These are phyloP conservation scores for Neolecta irregularis DNA, from an alignment of 1,139 yeast species.

Conservation along the genomic window DNA sequence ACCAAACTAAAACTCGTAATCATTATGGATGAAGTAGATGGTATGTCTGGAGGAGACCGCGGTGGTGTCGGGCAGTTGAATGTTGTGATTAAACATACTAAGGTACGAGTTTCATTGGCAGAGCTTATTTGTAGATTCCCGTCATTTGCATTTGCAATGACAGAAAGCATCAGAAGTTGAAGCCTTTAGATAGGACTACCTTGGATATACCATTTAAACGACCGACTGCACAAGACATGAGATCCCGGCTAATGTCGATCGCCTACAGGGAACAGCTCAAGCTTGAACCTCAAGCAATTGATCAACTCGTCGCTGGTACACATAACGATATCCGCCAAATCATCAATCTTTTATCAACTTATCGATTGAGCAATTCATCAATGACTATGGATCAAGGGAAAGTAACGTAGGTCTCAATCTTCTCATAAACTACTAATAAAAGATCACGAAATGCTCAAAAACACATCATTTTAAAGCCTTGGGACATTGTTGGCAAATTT, in stretches of 20 bases:
- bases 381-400: slow-evolving; percentile 39
- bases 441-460: slow-evolving; percentile 70
- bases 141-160: slow-evolving; percentile 90
- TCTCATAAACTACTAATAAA: slow-evolving; percentile 24
- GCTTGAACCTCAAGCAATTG: slow-evolving; percentile 65
- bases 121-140: slow-evolving; percentile 38
- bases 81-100: slow-evolving; percentile 66
- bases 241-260: slow-evolving; percentile 76
- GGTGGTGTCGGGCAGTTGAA: slow-evolving; percentile 98
- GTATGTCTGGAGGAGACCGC: slow-evolving; percentile 97
- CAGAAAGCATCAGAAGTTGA: slow-evolving; percentile 80
- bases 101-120: slow-evolving; percentile 23
- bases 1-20: slow-evolving; percentile 49
- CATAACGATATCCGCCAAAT: slow-evolving; percentile 89
- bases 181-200: slow-evolving; percentile 83
- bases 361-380: slow-evolving; percentile 49
- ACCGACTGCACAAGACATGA: slow-evolving; percentile 69
- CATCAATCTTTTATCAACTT: slow-evolving; percentile 75
- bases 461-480: slow-evolving; percentile 79
- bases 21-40: slow-evolving; percentile 98
- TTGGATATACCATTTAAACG: slow-evolving; percentile 73
- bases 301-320: slow-evolving; percentile 72
- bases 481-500: slow-evolving; percentile 68
- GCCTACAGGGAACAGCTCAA: slow-evolving; percentile 73
- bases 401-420: slow-evolving; percentile 12